Evolutionary conservation across 2,329 filamentous ascomycete species (phyloP).

Genomic region (Penicillium janthinellum): DNA sequence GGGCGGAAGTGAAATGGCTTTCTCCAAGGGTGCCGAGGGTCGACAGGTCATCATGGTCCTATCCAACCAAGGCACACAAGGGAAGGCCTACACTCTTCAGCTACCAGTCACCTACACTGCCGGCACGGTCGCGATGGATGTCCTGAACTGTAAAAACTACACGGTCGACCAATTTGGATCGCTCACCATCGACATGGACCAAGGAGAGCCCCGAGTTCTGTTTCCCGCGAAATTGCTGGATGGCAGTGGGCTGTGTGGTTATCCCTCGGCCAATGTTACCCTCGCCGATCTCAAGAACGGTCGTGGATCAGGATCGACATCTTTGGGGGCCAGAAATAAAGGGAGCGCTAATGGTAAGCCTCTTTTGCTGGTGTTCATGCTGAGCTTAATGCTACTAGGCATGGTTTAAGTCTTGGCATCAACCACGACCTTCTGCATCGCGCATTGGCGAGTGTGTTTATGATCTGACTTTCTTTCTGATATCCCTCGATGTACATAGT

Average conservation of each 20-base stretch:
- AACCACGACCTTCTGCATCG: neutral
- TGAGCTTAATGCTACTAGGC: constrained; percentile 3
- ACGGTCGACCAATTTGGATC: constrained; percentile 28
- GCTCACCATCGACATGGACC: constrained; percentile 32
- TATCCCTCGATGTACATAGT: constrained; percentile 10
- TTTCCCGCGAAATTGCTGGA: constrained; percentile 31
- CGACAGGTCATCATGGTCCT: constrained; percentile 48
- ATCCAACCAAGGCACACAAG: constrained; percentile 43
- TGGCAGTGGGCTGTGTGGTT: constrained; percentile 37
- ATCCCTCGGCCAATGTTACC: constrained; percentile 12
- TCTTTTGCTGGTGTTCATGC: constrained; percentile 2
- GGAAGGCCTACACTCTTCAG: constrained; percentile 32
- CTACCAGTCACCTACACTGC: constrained; percentile 33
- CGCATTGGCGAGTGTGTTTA: constrained; percentile 2
- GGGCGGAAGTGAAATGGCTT: constrained; percentile 43
- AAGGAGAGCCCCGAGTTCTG: constrained; percentile 36
- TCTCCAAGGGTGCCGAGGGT: constrained; percentile 49
- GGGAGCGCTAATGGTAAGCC: neutral
- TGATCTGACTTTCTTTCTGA: constrained; percentile 1
- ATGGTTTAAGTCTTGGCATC: neutral
- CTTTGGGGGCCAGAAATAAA: neutral
- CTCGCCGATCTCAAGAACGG: constrained; percentile 7
- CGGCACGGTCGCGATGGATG: constrained; percentile 29
- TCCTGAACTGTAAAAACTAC: constrained; percentile 33
- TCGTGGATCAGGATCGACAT: neutral